These are phyloP conservation scores for Mycocentrospora acerina DNA, from an alignment of 2,329 filamentous ascomycete genomes.

Conservation along the genomic window DNA sequence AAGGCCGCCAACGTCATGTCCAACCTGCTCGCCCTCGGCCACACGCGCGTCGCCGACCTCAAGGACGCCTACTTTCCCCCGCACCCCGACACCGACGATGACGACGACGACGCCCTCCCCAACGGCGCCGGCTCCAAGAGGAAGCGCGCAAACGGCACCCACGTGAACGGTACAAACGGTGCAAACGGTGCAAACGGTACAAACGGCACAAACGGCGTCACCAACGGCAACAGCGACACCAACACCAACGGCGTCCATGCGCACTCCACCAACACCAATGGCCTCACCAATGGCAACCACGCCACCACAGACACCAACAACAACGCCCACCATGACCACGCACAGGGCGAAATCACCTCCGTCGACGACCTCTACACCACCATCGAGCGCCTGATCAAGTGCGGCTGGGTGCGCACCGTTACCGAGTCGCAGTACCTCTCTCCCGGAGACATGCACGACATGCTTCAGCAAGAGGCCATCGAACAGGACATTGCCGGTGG, in stretches of 20 bases:
- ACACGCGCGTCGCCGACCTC: slow-evolving; percentile 71
- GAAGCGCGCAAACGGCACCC: slow-evolving; percentile 21
- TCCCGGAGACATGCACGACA: slow-evolving; percentile 56
- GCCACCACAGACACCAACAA: slow-evolving; percentile 5
- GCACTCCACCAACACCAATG: slow-evolving; percentile 11
- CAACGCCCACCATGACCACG: slow-evolving; percentile 11
- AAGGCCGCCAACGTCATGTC: slow-evolving; percentile 73
- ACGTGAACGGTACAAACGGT: slow-evolving; percentile 20
- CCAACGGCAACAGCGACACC: slow-evolving; percentile 3
- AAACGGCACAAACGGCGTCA: too few species aligned
- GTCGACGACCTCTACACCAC: slow-evolving; percentile 46
- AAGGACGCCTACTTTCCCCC: slow-evolving; percentile 61
- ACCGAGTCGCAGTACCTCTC: slow-evolving; percentile 51
- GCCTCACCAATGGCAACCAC: slow-evolving; percentile 11
- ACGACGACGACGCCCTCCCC: slow-evolving; percentile 32
- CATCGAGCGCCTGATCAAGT: slow-evolving; percentile 56
- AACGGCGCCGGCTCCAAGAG: slow-evolving; percentile 27
- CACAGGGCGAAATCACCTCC: slow-evolving; percentile 35
- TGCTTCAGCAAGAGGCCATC: slow-evolving; percentile 65
- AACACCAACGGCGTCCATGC: slow-evolving; percentile 11
- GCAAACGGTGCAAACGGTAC: slow-evolving; percentile 20
- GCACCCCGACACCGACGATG: slow-evolving; percentile 29
- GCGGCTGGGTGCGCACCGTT: slow-evolving; percentile 69
- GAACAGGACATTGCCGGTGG: slow-evolving; percentile 53
- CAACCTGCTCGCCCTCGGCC: slow-evolving; percentile 73